Conservation (phyloP, 1,284 basidiomycete genomes). For the Anthracocystis walkeri region DNA sequence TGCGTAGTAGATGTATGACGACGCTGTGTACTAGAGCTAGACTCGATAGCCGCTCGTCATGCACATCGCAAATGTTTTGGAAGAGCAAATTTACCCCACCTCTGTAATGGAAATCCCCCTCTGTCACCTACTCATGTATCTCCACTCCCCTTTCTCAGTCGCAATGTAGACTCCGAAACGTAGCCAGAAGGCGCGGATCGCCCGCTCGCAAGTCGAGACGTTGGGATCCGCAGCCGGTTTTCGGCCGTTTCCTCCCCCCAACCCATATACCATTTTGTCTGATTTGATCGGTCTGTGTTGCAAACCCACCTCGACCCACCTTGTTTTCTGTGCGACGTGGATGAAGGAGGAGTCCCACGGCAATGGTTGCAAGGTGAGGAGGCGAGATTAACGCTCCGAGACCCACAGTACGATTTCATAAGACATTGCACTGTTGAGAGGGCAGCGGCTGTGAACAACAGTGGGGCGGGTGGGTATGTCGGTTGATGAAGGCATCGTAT, state of each 20-base stretch:
- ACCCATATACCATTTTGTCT: too few species aligned
- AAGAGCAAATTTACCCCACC: background rate
- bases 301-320: too few species aligned
- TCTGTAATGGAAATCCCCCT: background rate
- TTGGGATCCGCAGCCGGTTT: background rate
- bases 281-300: too few species aligned
- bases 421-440: too few species aligned
- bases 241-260: too few species aligned
- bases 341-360: too few species aligned
- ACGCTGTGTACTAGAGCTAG: background rate
- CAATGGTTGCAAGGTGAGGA: too few species aligned
- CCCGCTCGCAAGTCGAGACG: slow-evolving; percentile 4
- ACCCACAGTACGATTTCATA: too few species aligned
- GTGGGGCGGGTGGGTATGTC: background rate
- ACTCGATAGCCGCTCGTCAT: background rate
- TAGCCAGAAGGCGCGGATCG: background rate
- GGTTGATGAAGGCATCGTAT: background rate
- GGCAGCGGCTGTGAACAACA: background rate
- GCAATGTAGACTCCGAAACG: background rate
- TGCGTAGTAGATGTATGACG: background rate
- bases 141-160: background rate
- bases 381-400: too few species aligned
- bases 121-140: background rate
- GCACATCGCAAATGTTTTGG: background rate
- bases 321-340: too few species aligned